phyloP scores from a whole-genome alignment of 2,329 filamentous ascomycete species.

The Aspergillus proliferans region DNA sequence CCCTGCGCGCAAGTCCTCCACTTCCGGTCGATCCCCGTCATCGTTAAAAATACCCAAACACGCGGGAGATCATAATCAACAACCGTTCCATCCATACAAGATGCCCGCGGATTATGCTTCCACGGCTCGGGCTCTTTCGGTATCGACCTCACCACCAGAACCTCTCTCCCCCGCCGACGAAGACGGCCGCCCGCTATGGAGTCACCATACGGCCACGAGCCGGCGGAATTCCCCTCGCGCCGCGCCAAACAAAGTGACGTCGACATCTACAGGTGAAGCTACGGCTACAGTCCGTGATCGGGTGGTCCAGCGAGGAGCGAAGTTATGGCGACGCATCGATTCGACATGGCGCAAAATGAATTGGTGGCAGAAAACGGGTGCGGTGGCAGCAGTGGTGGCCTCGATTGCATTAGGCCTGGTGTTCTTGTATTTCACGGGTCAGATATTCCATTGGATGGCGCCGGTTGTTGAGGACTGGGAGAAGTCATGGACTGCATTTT shows the following conservation, averaged over 20 bases:
- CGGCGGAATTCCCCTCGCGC: slow-evolving; percentile 35
- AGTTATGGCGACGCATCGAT: slow-evolving; percentile 25
- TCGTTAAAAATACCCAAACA: too few species aligned
- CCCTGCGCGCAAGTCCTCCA: too few species aligned
- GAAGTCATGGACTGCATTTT: slow-evolving; percentile 62
- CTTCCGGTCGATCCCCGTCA: too few species aligned
- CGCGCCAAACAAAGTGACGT: slow-evolving; percentile 19
- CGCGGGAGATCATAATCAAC: too few species aligned
- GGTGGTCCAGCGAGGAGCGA: slow-evolving; percentile 31
- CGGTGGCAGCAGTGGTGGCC: slow-evolving; percentile 47
- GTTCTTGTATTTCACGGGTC: slow-evolving; percentile 70
- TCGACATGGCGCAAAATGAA: slow-evolving; percentile 36
- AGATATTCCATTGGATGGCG: slow-evolving; percentile 68
- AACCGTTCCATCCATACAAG: slow-evolving; percentile 1
- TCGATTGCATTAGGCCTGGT: slow-evolving; percentile 56
- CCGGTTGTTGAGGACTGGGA: slow-evolving; percentile 74
- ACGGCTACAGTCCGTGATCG: slow-evolving; percentile 28
- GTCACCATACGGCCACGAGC: slow-evolving; percentile 35
- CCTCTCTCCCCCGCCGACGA: slow-evolving; percentile 42
- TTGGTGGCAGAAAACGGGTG: slow-evolving; percentile 55
- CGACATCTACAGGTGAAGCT: too few species aligned
- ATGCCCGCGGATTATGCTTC: slow-evolving; percentile 47
- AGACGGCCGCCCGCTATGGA: slow-evolving; percentile 47
- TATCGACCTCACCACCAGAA: slow-evolving; percentile 42
- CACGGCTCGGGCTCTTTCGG: slow-evolving; percentile 48